Conservation (phyloP, 1,284 basidiomycete genomes). For the Entoloma clypeatum region DNA sequence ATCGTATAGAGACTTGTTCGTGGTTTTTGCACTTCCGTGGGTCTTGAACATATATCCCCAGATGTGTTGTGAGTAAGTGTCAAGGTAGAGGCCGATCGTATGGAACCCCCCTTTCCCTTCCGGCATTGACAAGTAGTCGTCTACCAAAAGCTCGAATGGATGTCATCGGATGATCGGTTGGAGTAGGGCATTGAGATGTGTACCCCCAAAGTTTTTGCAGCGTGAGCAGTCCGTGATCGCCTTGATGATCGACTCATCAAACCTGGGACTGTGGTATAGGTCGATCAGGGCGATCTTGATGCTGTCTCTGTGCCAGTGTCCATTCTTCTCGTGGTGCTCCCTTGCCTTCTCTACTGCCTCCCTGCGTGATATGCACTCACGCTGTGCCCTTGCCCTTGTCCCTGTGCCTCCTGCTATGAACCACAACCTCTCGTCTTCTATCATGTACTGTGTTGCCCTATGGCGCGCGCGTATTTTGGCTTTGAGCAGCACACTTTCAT, state of each 20-base stretch:
- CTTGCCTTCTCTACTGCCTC: not conserved
- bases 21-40: constrained; percentile 25
- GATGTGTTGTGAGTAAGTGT: constrained; percentile 25
- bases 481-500: too few species aligned
- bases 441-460: constrained; percentile 24
- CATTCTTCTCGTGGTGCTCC: not conserved
- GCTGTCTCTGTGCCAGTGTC: not conserved
- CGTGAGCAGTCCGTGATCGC: not conserved
- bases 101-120: constrained; percentile 30
- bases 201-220: not conserved
- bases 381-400: constrained; percentile 12
- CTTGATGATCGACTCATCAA: not conserved
- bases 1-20: constrained; percentile 18
- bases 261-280: not conserved
- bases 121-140: constrained; percentile 33
- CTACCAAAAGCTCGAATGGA: constrained; percentile 33
- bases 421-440: constrained; percentile 32
- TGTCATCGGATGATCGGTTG: constrained; percentile 32
- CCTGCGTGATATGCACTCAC: constrained; percentile 14
- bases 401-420: constrained; percentile 16
- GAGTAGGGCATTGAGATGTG: constrained; percentile 25
- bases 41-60: constrained; percentile 28
- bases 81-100: constrained; percentile 26
- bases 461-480: constrained; percentile 14
- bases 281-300: not conserved